Conservation (phyloP, 352 stramenopile genomes). For the Globisporangium ultimum region DNA sequence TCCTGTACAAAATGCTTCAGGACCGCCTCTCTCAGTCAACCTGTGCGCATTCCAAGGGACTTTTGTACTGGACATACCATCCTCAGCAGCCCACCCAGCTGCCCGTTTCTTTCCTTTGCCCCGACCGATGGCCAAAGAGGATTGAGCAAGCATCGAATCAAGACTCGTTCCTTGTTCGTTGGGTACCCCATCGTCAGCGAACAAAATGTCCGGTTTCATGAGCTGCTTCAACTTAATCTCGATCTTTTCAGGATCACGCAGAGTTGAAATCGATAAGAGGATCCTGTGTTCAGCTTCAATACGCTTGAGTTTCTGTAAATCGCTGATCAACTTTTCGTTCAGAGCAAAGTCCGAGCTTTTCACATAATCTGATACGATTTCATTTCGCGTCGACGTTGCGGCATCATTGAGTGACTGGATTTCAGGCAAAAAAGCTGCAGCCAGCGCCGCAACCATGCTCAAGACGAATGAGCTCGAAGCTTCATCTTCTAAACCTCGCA, state of each 20-base stretch:
- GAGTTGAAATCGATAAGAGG: constrained; percentile 45
- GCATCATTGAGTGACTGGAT: constrained; percentile 20
- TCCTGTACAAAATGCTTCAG: neutral
- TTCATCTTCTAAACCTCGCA: constrained; percentile 1
- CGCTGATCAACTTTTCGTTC: constrained; percentile 24
- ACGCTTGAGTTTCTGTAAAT: constrained; percentile 42
- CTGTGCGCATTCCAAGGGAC: neutral
- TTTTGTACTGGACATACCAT: neutral
- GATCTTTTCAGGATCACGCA: constrained; percentile 41
- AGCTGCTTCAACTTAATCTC: constrained; percentile 38
- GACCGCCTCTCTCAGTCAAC: constrained; percentile 10
- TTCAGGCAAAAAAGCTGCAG: constrained; percentile 26
- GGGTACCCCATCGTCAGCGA: constrained; percentile 11
- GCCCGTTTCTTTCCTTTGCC: constrained; percentile 21
- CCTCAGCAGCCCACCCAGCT: neutral
- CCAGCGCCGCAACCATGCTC: constrained; percentile 30
- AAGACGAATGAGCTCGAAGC: constrained; percentile 26
- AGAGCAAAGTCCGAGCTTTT: constrained; percentile 26
- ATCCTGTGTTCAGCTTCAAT: constrained; percentile 49
- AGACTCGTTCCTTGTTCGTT: neutral
- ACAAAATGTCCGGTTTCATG: constrained; percentile 46
- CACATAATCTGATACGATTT: constrained; percentile 18
- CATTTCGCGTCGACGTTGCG: constrained; percentile 16
- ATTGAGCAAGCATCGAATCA: neutral
- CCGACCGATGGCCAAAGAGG: neutral